Base-by-base conservation (phyloP, 2,329 filamentous ascomycete species). In the Capronia coronata region DNA sequence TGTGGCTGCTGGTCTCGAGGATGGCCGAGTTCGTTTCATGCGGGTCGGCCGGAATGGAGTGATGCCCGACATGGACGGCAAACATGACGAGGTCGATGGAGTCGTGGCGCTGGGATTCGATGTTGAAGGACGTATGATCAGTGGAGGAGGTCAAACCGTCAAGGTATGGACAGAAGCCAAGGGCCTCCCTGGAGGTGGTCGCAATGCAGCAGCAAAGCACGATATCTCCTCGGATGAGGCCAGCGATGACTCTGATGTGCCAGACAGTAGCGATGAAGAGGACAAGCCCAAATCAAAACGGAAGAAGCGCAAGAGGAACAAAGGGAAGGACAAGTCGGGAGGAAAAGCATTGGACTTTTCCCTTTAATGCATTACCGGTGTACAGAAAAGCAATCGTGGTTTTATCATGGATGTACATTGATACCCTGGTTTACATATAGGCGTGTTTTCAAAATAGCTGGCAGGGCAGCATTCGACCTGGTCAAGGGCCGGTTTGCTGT, bases 81-180 rank as follows among this genome's bases (percentile, higher is more conserved):
- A 79, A 60, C 91, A 96, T 65, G 87, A 96, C 62, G 89, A 94
- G 52, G 71, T 93, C 14, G 91, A 97, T 64, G 86, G 85, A 1
- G 89, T 96, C 2, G 78, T 89, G 1, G 86, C 79, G 0, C 68
- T 98, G 0, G 85, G 77, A 1, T 94, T 97, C 57, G 93, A 97
- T 68, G 83, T 85, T 43, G 80, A 83, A 44, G 87, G 89, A 39
- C 78, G 93, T 39, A 80, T 98, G 75, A 88, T 98, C 59, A 94
- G 83, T 62, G 90, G 88, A 9, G 93, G 93, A 46, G 93, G 93
- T 0, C 79, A 78, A 59, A 82, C 82, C 0, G 79, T 98, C 56
- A 96, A 96, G 68, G 83, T 97, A 1, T 98, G 93, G 93, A 81
- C 82, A 53, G 81, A 93, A 64, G 78, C 83, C 18, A 73, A 71